Conservation (phyloP, 2,329 filamentous ascomycete species). For the Teratosphaeria pseudoeucalypti region DNA sequence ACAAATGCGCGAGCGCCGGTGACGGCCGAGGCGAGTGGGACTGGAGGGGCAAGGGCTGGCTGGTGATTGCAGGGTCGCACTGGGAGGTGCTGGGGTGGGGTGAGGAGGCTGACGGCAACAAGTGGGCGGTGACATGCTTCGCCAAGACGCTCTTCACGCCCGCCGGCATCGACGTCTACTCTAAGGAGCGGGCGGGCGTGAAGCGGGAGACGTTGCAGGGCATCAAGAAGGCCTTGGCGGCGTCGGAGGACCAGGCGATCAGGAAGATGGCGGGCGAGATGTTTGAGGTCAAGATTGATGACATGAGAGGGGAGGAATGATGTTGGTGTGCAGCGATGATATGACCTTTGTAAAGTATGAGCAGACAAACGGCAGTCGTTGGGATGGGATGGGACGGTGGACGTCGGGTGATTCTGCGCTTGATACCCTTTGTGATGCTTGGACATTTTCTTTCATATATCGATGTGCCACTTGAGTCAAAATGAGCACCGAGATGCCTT, state of each 20-base stretch:
- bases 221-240: slow-evolving; percentile 46
- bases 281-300: slow-evolving; percentile 36
- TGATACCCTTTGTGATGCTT: slow-evolving; percentile 1
- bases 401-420: background rate
- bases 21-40: slow-evolving; percentile 44
- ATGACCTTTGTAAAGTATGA: background rate
- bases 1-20: slow-evolving; percentile 37
- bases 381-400: background rate
- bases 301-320: background rate
- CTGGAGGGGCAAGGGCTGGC: slow-evolving; percentile 68
- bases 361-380: background rate
- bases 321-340: background rate
- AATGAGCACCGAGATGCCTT: background rate
- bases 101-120: slow-evolving; percentile 33
- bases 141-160: slow-evolving; percentile 73
- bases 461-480: slow-evolving; percentile 12
- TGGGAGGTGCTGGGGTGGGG: slow-evolving; percentile 80
- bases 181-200: slow-evolving; percentile 50
- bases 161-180: slow-evolving; percentile 71
- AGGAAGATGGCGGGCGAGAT: slow-evolving; percentile 42
- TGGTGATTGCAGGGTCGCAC: slow-evolving; percentile 61
- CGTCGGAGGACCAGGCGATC: slow-evolving; percentile 42
- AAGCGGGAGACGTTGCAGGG: slow-evolving; percentile 45
- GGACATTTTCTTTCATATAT: slow-evolving; percentile 19
- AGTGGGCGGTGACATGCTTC: slow-evolving; percentile 77